phyloP scores from a whole-genome alignment of 1,284 basidiomycete genomes.

The Termitomyces sp. region DNA sequence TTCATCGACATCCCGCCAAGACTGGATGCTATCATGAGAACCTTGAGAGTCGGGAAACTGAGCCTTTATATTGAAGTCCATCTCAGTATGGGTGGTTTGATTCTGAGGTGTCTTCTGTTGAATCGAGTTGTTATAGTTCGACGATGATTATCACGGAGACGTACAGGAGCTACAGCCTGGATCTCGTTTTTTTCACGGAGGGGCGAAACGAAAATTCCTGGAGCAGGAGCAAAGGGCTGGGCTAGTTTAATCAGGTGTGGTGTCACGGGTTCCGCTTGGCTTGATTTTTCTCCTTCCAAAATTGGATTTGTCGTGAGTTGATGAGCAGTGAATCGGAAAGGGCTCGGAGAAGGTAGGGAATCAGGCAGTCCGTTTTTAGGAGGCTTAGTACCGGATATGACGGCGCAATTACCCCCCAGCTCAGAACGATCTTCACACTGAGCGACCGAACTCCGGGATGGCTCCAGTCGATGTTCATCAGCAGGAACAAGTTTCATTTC shows the following conservation, averaged over 20 bases:
- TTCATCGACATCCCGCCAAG: conserved; percentile 31
- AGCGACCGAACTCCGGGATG: not conserved
- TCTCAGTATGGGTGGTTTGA: not conserved
- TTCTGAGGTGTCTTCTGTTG: not conserved
- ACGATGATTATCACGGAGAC: not conserved
- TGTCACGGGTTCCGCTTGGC: conserved; percentile 9
- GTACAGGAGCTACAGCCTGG: not conserved
- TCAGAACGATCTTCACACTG: not conserved
- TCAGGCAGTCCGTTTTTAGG: conserved; percentile 5
- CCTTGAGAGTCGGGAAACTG: conserved; percentile 24
- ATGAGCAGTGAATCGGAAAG: conserved; percentile 14
- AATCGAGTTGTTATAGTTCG: not conserved
- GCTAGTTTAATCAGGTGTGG: not conserved
- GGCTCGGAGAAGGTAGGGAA: conserved; percentile 19
- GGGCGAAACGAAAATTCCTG: conserved; percentile 45
- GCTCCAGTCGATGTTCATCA: not conserved
- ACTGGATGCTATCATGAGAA: conserved; percentile 48
- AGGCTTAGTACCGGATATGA: not conserved
- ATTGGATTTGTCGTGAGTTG: not conserved
- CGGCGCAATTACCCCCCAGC: not conserved
- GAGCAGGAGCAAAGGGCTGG: conserved; percentile 35
- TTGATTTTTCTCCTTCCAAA: not conserved
- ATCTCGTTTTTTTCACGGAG: conserved; percentile 23
- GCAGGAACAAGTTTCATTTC: not conserved
- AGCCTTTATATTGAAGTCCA: not conserved